Conservation (phyloP, 2,329 filamentous ascomycete genomes). For the Tolypocladium guangdongense region DNA sequence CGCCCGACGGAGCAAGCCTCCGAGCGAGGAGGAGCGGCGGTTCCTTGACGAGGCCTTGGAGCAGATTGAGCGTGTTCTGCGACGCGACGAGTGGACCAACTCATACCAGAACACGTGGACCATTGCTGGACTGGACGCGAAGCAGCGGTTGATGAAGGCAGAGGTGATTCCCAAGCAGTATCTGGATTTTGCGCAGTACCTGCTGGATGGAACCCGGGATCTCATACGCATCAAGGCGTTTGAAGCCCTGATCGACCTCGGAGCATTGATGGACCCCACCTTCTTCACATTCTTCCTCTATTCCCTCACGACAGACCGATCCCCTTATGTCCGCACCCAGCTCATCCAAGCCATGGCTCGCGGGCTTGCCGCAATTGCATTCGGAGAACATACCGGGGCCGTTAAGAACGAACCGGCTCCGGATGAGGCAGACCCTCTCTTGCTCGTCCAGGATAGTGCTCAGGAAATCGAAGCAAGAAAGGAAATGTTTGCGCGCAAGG, state of each 20-base stretch:
- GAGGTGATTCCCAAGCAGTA: constrained; percentile 44
- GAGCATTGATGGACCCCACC: constrained; percentile 41
- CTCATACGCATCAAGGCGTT: constrained; percentile 56
- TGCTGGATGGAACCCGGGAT: constrained; percentile 53
- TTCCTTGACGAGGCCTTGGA: constrained; percentile 44
- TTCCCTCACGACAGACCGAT: constrained; percentile 49
- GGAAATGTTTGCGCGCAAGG: constrained; percentile 53
- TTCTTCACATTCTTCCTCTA: constrained; percentile 48
- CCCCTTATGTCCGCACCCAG: constrained; percentile 49
- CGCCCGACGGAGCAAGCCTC: constrained; percentile 32
- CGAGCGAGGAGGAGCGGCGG: constrained; percentile 31
- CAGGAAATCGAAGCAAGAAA: constrained; percentile 46
- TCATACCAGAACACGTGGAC: constrained; percentile 61
- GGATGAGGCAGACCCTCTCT: constrained; percentile 25
- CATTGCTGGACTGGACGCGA: constrained; percentile 49
- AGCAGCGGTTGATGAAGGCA: constrained; percentile 52
- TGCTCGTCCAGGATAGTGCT: constrained; percentile 31
- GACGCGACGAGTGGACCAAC: constrained; percentile 58
- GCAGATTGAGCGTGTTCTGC: constrained; percentile 55
- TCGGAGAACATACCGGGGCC: constrained; percentile 45
- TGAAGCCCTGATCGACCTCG: constrained; percentile 53
- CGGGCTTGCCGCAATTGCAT: constrained; percentile 52
- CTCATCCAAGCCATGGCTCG: constrained; percentile 48
- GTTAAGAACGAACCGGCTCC: constrained; percentile 26
- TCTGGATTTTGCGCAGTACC: constrained; percentile 50